phyloP scores from a whole-genome alignment of 179 eudicot species.

The Corrigiola litoralis region DNA sequence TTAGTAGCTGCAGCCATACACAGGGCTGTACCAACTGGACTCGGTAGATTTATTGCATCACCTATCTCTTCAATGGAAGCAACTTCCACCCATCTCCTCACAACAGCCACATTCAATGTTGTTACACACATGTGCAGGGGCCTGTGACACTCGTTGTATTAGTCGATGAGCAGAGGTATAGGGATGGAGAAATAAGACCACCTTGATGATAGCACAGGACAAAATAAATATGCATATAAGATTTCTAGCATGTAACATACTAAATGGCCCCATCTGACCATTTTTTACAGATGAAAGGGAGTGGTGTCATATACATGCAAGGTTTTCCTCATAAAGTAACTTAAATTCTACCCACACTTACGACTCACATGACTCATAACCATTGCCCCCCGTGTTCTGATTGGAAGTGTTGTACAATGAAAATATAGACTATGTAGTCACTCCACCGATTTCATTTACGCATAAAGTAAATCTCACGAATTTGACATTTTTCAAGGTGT shows the following conservation, averaged over 20 bases:
- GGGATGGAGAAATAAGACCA: not conserved
- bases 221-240: not conserved
- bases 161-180: conserved; percentile 2
- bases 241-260: too few relatives aligned
- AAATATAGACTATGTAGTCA: too few relatives aligned
- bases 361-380: too few relatives aligned
- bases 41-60: conserved; percentile 66
- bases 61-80: conserved; percentile 72
- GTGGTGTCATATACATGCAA: too few relatives aligned
- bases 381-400: too few relatives aligned
- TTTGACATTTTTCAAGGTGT: not conserved
- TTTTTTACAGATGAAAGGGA: too few relatives aligned
- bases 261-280: too few relatives aligned
- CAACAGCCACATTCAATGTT: conserved; percentile 89
- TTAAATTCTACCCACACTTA: too few relatives aligned
- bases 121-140: conserved; percentile 87
- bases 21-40: conserved; percentile 83
- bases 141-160: conserved; percentile 37
- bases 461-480: too few relatives aligned
- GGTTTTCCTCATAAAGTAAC: too few relatives aligned
- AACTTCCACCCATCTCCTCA: conserved; percentile 87
- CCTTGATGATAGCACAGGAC: not conserved
- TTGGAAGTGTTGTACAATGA: too few relatives aligned
- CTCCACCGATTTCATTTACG: too few relatives aligned
- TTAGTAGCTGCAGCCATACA: conserved; percentile 94